These are phyloP conservation scores for Pseudomassariella vexata DNA, from an alignment of 2,329 filamentous ascomycete species.

Conservation along the genomic window DNA sequence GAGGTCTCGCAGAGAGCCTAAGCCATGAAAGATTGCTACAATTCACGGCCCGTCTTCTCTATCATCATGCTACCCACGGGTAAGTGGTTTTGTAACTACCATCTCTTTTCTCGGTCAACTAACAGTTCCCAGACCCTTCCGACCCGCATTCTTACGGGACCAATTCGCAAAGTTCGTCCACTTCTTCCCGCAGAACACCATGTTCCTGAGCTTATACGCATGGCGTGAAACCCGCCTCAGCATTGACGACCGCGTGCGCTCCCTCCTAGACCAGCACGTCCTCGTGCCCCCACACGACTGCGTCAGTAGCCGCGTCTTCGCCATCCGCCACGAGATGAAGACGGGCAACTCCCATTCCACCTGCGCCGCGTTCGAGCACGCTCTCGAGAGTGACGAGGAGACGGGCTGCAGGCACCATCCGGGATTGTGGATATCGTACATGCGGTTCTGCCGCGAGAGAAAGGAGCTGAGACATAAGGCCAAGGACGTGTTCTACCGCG, in stretches of 20 bases:
- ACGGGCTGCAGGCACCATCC: constrained; percentile 29
- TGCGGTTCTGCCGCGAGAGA: constrained; percentile 36
- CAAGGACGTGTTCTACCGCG: constrained; percentile 24
- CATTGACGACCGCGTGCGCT: constrained; percentile 71
- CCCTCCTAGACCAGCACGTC: constrained; percentile 51
- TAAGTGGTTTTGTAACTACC: constrained; percentile 21
- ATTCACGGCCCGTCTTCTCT: constrained; percentile 59
- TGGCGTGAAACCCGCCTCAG: constrained; percentile 68
- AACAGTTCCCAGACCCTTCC: constrained; percentile 53
- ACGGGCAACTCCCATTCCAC: constrained; percentile 44
- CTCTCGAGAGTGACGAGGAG: constrained; percentile 36
- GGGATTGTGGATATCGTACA: constrained; percentile 43
- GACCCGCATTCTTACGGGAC: constrained; percentile 58
- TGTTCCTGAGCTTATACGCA: constrained; percentile 68
- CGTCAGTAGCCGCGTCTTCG: constrained; percentile 39
- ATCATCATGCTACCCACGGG: constrained; percentile 57
- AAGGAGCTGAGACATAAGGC: constrained; percentile 17
- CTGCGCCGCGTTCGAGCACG: constrained; percentile 46
- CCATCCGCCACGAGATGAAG: constrained; percentile 43
- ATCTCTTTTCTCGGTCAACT: not conserved
- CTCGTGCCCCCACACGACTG: constrained; percentile 33
- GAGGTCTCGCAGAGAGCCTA: constrained; percentile 23
- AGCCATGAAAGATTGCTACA: constrained; percentile 64
- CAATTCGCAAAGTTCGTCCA: constrained; percentile 55
- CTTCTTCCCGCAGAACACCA: constrained; percentile 68